Evolutionary conservation across 2,329 filamentous ascomycete genomes (phyloP), one percentile per base, ranked within the genome.

Genomic region (Nakataea oryzae): DNA sequence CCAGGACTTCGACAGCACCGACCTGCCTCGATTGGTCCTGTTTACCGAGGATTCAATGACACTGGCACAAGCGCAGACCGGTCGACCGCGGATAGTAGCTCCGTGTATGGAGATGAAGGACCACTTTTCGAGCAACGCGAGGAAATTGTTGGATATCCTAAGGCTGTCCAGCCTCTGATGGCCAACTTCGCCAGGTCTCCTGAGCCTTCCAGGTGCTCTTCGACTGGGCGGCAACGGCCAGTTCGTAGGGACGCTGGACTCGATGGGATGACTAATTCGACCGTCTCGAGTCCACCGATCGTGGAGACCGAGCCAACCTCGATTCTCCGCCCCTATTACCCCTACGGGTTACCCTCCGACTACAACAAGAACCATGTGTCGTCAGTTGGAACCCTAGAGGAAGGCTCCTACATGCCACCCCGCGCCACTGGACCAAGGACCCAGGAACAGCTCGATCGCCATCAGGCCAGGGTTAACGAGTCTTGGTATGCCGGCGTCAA

Each of bases 381-480:
- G 21, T 64, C 26, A 34, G 66, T 28, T 26, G 47, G 26, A 24
- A 34, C n/a, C 17, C 50, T 41, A 47, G 47, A 60, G 47, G 17
- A 28, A 30, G 26, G 24, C 3, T 30, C 26, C 41, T 11, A 13
- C 11, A 28, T 28, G 13, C 47, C 28, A 3, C 61, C 60, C 63
- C 28, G 65, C 60, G 14, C 68, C 70, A 8, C 64, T 63, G 58
- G 63, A 64, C 7, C 61, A 66, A 21, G 60, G 58, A 65, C 68
- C 28, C 64, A 67, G 29, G 70, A 70, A 13, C 63, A 70, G 28
- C 55, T 70, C 29, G 56, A 63, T 14, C 57, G 61, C 8, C 73
- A 70, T 24, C 93, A 97, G 59, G 93, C 93, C 67, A 87, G 88
- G 57, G 93, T 93, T 57, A 97, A 80, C 3, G 92, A 93, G 63